Base-by-base conservation (phyloP, 441 rosid species). In the Erodium trifolium region DNA sequence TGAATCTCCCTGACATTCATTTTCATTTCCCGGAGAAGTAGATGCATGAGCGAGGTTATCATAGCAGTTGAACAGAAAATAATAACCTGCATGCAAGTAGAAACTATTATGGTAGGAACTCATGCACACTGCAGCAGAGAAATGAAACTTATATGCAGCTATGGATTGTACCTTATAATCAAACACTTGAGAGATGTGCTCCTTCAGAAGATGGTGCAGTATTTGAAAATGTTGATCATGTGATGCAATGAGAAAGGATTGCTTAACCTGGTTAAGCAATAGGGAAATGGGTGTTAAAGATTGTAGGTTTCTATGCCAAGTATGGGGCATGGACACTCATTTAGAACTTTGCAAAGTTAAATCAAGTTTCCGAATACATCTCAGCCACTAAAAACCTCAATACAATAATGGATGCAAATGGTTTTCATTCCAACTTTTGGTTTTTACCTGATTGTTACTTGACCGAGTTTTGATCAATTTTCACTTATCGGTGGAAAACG, bases 1-100 rank as follows among this genome's bases (percentile, higher is more conserved):
- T 92, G 96, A 37, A 92, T 83, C 88, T 95, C 99, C 80, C 88
- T 81, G 3, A 85, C 99, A 75, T 87, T 90, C 80, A 92, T 70
- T 72, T 86, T 95, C 92, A 92, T 82, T 81, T 87, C 96, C 8
- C 88, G 89, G 71, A 95, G 89, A 60, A 92, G 86, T 71, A 67
- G 75, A 74, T 81, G 88, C 77, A 88, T 41, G 57, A 94, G 87
- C 34, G 96, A 90, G 59, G 98, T 88, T 67, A 88, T 84, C 99
- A 90, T 92, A 67, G 88, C 98, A 37, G 98, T 92, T 60, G 98
- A 80, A 76, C 98, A 92, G 81, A 95, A 95, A 71, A 95, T 86
- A 76, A 95, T 86, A 51, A 89, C 87, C 99, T 94, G 85, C 31
- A 29, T 63, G 69, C 69, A 80, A 74, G 65, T 69, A 68, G 34